These are phyloP conservation scores for Saturnispora gosingensis DNA, from an alignment of 805 yeast genomes.

Conservation along the genomic window DNA sequence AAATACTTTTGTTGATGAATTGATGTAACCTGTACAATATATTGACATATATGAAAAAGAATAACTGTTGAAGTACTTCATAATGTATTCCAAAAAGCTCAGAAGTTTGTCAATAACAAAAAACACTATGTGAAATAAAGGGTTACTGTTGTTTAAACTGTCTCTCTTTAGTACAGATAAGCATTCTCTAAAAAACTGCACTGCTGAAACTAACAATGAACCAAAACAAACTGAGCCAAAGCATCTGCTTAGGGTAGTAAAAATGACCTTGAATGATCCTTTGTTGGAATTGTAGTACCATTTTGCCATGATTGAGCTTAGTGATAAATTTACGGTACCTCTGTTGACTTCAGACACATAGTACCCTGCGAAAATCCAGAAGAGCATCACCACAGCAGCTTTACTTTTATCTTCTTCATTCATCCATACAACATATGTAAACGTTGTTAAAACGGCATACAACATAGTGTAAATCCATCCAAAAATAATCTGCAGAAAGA, in stretches of 20 bases:
- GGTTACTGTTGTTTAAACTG: neutral
- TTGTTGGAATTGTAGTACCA: constrained; percentile 75
- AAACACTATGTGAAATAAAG: constrained; percentile 1
- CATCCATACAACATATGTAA: constrained; percentile 70
- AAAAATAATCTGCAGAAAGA: constrained; percentile 31
- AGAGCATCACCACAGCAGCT: constrained; percentile 43
- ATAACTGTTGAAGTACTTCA: constrained; percentile 55
- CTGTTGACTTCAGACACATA: constrained; percentile 74
- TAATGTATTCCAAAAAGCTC: neutral
- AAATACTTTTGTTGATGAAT: constrained; percentile 73
- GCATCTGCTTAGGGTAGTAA: constrained; percentile 71
- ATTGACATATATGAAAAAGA: constrained; percentile 80
- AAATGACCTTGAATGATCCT: constrained; percentile 62
- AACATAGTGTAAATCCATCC: constrained; percentile 57
- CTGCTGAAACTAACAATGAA: constrained; percentile 56
- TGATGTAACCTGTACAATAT: constrained; percentile 67
- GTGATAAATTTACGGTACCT: constrained; percentile 72
- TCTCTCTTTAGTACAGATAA: neutral
- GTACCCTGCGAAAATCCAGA: constrained; percentile 73
- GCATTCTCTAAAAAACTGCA: constrained; percentile 31
- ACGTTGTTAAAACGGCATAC: constrained; percentile 59
- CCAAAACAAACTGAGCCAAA: constrained; percentile 89
- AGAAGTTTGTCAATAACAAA: constrained; percentile 1
- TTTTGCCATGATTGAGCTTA: constrained; percentile 78
- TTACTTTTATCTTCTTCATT: constrained; percentile 8